Percentiles rank a stretch among this genome's conserved stretches.
phyloP scores from a whole-genome alignment of 2,329 filamentous ascomycete genomes.

The Colletotrichum eleusines region DNA sequence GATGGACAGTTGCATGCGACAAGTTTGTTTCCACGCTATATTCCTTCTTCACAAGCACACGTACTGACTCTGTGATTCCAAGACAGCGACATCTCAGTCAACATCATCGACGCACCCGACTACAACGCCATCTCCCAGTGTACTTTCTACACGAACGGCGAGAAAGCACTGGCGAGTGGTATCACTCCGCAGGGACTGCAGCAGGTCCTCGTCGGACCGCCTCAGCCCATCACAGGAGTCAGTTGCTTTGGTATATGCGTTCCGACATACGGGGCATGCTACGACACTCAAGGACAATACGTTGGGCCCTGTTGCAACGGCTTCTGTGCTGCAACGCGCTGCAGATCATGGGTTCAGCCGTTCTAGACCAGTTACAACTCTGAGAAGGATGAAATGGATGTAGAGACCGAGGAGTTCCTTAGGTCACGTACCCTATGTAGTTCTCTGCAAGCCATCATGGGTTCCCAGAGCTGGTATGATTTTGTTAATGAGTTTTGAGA shows the following conservation, averaged over 20 bases:
- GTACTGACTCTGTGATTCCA: background rate
- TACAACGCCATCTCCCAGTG: conserved; percentile 58
- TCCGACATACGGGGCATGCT: conserved; percentile 55
- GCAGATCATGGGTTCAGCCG: conserved; percentile 53
- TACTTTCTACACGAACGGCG: conserved; percentile 55
- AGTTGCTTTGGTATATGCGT: conserved; percentile 58
- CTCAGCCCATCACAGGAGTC: conserved; percentile 57
- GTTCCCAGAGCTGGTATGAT: too few species aligned
- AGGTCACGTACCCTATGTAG: background rate
- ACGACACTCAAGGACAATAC: conserved; percentile 50
- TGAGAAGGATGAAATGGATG: rapidly evolving
- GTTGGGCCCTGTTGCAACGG: conserved; percentile 58
- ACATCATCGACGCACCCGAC: conserved; percentile 57
- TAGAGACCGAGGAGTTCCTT: rapidly evolving
- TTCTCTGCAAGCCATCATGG: background rate
- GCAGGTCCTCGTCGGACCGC: conserved; percentile 59
- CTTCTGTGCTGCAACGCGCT: conserved; percentile 57
- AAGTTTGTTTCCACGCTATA: conserved; percentile 47
- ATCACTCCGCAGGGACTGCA: conserved; percentile 50
- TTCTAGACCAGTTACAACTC: background rate
- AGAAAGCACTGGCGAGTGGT: conserved; percentile 50
- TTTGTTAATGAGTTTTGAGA: background rate
- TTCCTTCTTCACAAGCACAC: too few species aligned
- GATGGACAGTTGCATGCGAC: conserved; percentile 55
- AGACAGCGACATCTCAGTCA: conserved; percentile 56